These are phyloP conservation scores for Claviceps digitariae DNA, from an alignment of 2,329 filamentous ascomycete genomes.

Conservation along the genomic window DNA sequence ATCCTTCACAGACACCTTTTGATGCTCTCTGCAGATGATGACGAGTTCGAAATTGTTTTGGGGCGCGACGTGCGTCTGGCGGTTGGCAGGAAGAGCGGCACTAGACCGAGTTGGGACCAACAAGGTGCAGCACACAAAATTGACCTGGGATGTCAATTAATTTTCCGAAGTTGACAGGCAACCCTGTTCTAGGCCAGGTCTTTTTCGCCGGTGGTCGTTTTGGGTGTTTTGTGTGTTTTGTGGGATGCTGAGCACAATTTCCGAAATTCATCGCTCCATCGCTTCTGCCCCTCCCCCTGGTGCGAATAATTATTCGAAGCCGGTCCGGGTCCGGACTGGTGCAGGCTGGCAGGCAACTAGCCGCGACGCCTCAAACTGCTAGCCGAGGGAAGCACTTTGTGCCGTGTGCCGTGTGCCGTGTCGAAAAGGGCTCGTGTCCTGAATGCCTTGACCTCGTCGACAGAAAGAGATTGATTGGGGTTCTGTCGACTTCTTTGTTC, in stretches of 20 bases:
- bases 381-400: background rate
- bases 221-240: background rate
- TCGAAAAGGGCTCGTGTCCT: too few species aligned
- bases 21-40: background rate
- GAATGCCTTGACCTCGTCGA: too few species aligned
- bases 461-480: background rate
- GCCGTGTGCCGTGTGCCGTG: too few species aligned
- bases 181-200: background rate
- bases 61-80: background rate
- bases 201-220: background rate
- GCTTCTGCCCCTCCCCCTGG: background rate
- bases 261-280: background rate
- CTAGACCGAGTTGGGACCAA: background rate
- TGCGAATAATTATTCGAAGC: background rate
- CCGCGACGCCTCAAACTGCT: background rate
- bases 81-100: background rate
- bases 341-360: background rate
- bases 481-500: background rate
- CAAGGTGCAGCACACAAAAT: background rate
- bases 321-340: background rate
- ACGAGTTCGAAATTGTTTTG: background rate
- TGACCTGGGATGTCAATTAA: background rate
- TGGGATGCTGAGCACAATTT: background rate
- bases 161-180: background rate
- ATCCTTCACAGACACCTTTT: too few species aligned